A percentile compares a stretch with the other conserved stretches of the same genome.
phyloP scores from a whole-genome alignment of 148 eudicot genomes.

The Cornus suecica region DNA sequence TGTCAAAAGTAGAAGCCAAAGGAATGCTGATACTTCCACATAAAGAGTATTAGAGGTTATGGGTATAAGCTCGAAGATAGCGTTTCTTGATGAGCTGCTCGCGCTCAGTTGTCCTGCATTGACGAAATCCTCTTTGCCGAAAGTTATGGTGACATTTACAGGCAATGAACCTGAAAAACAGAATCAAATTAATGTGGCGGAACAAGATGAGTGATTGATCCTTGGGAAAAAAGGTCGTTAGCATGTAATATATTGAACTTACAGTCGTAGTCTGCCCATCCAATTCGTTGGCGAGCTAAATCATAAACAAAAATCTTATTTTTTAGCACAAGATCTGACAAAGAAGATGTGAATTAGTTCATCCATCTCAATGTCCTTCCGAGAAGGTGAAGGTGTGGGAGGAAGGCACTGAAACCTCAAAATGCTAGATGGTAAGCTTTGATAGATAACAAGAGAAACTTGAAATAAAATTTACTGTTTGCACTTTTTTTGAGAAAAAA shows the following conservation, averaged over 20 bases:
- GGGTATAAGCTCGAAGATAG: conserved; percentile 17
- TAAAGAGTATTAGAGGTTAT: conserved; percentile 1
- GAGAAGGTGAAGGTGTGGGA: neutral
- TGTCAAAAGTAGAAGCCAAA: conserved; percentile 4
- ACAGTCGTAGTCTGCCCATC: conserved; percentile 95
- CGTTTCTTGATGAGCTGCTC: conserved; percentile 45
- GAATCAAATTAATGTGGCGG: neutral
- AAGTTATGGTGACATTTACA: conserved; percentile 74
- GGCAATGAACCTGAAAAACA: conserved; percentile 57
- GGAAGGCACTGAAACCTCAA: neutral
- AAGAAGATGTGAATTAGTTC: conserved; percentile 3
- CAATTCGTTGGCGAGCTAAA: conserved; percentile 61
- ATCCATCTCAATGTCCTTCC: neutral
- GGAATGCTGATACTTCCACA: neutral
- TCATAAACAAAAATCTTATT: conserved; percentile 86
- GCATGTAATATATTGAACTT: conserved; percentile 29
- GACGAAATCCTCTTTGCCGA: conserved; percentile 56
- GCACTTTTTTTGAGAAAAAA: too few relatives aligned
- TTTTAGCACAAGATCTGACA: conserved; percentile 80
- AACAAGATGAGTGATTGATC: neutral
- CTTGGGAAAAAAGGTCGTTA: neutral
- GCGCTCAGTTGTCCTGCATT: conserved; percentile 60
- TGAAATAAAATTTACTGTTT: neutral
- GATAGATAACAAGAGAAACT: too few relatives aligned
- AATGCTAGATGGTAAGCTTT: too few relatives aligned